Evolutionary conservation across 2,329 filamentous ascomycete genomes (phyloP), one percentile per base, ranked within the genome.

Genomic region (Biscogniauxia marginata): DNA sequence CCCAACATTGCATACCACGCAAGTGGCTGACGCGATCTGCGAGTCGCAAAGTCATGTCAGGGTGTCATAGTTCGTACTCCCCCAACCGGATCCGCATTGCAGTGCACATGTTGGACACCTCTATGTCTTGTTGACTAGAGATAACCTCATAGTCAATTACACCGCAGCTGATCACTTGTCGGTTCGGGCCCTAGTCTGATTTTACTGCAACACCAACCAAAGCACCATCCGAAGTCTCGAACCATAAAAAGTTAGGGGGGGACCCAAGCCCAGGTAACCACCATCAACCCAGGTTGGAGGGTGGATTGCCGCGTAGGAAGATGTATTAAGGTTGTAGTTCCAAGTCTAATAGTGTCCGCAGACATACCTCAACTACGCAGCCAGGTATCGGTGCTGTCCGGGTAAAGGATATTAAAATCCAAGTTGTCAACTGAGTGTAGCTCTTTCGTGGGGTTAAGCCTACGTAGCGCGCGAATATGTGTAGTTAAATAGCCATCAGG

Each of bases 61-160:
- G 30, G n/a, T 39, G 30, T 11, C 49, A 52, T 52, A 56, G 51
- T 49, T 52, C 54, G 47, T 57, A 50, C 46, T 46, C 53, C 54
- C 57, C 54, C 53, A 19, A 30, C 44, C 30, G 47, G 25, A 30
- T 30, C 25, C 7, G 25, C 25, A 11, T 16, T 39, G 30, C n/a
- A 39, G 30, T 39, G 30, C 50, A 52, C 47, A 50, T 39, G 6
- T 50, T 50, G 56, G 47, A 46, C 43, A 50, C 53, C n/a, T n/a
- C n/a, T n/a, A n/a, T n/a, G n/a, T n/a, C n/a, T 48, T 56, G 46
- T 46, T 7, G 49, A 56, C 59, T 53, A 30, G 59, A 55, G 57
- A 60, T 46, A 58, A 49, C 58, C 53, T 47, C 45, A 53, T 50
- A 19, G 20, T 16, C 50, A 34, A 13, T 52, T 30, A 23, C 51